Evolutionary conservation across 2,329 filamentous ascomycete species (phyloP).

Genomic region (Fusarium miscanthi): DNA sequence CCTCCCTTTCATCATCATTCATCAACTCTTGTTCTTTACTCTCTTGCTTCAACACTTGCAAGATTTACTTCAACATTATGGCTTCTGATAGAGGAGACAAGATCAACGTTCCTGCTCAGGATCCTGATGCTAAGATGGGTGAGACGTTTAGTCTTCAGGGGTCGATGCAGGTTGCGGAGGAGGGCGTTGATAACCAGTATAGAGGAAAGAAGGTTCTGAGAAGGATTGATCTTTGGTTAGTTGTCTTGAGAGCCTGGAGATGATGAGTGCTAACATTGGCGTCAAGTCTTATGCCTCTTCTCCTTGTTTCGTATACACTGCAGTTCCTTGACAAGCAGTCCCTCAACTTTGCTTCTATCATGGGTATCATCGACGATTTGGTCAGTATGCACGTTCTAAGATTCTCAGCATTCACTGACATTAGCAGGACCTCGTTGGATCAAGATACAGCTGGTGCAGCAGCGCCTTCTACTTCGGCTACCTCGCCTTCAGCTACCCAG

Average conservation of each 20-base stretch:
- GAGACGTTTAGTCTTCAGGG: conserved; percentile 26
- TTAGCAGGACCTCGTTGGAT: conserved; percentile 21
- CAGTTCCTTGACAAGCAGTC: conserved; percentile 44
- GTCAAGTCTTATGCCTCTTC: conserved; percentile 29
- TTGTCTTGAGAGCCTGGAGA: fast-evolving
- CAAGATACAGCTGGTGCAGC: conserved; percentile 38
- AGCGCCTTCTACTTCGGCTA: conserved; percentile 42
- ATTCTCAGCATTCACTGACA: background rate
- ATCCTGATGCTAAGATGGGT: conserved; percentile 22
- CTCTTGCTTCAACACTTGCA: background rate
- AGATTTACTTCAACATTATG: background rate
- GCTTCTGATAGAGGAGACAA: conserved; percentile 22
- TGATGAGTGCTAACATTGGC: background rate
- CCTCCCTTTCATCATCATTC: background rate
- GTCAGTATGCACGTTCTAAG: background rate
- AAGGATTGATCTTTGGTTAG: conserved; percentile 36
- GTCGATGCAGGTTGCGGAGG: conserved; percentile 18
- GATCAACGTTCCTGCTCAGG: background rate
- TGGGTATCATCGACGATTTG: conserved; percentile 39
- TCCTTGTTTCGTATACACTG: conserved; percentile 39
- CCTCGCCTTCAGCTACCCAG: conserved; percentile 40
- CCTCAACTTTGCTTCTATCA: conserved; percentile 39
- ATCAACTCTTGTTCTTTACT: background rate
- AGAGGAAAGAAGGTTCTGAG: background rate
- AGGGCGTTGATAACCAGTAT: background rate